Conservation (phyloP, 208 protist species). For the Blechomonas ayalai region DNA sequence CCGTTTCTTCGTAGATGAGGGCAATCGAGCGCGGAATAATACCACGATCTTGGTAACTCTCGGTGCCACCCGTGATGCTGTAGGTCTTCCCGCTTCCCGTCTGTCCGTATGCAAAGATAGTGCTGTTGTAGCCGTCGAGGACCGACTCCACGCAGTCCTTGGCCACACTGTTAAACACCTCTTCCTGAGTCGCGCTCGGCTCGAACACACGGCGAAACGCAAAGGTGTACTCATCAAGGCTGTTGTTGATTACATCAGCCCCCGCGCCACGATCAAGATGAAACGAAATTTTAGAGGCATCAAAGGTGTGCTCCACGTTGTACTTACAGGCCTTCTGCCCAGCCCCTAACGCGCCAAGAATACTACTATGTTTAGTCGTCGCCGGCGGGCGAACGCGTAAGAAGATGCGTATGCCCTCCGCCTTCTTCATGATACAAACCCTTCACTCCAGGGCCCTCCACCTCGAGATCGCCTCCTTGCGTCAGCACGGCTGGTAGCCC, state of each 20-base stretch:
- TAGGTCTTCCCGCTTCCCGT: constrained; percentile 90
- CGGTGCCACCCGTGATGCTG: constrained; percentile 85
- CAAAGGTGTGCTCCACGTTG: constrained; percentile 37
- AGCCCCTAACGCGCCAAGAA: constrained; percentile 17
- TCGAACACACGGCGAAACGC: constrained; percentile 79
- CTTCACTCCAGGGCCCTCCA: not conserved
- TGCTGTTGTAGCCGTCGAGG: constrained; percentile 84
- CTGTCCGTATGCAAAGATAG: constrained; percentile 88
- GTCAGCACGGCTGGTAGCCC: no score
- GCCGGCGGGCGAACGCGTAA: constrained; percentile 62
- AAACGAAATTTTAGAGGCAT: constrained; percentile 29
- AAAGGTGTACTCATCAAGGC: constrained; percentile 53
- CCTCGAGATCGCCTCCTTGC: no score
- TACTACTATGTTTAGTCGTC: constrained; percentile 36
- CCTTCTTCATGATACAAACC: constrained; percentile 5
- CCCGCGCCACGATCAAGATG: constrained; percentile 24
- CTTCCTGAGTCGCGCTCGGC: constrained; percentile 48
- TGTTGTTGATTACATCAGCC: constrained; percentile 71
- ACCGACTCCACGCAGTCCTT: constrained; percentile 74
- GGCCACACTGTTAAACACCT: constrained; percentile 80
- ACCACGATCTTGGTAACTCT: constrained; percentile 79
- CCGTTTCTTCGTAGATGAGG: constrained; percentile 73
- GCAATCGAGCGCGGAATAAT: constrained; percentile 84
- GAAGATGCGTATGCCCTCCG: constrained; percentile 69
- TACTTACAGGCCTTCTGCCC: constrained; percentile 6